Percentiles rank a stretch among this genome's conserved stretches.
Evolutionary conservation across 176 grass and related monocot genomes (phyloP).

Genomic region (Oryza coarctata): DNA sequence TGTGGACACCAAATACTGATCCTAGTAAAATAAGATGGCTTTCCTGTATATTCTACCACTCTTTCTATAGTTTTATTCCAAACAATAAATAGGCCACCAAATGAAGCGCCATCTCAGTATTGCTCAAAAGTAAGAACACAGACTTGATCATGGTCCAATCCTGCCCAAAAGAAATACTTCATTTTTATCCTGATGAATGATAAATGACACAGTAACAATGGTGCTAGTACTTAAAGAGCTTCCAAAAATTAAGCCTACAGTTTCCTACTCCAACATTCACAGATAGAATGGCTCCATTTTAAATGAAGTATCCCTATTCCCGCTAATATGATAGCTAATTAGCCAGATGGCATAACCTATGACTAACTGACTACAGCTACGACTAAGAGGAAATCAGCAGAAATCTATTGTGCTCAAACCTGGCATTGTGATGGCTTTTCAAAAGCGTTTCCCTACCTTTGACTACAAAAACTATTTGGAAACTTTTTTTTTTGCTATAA

Average conservation of each 20-base stretch:
- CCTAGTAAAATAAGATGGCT: neutral
- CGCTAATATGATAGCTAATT: neutral
- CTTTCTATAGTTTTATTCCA: neutral
- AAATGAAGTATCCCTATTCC: neutral
- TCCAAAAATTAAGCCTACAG: neutral
- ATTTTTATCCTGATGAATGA: neutral
- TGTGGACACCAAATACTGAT: neutral
- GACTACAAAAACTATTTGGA: neutral
- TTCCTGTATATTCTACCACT: neutral
- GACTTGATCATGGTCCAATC: neutral
- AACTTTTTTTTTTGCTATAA: neutral
- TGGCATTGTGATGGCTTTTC: neutral
- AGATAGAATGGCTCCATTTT: neutral
- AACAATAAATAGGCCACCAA: neutral
- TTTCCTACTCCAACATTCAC: conserved; percentile 1
- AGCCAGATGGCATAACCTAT: neutral
- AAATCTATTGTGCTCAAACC: neutral
- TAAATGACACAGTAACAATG: neutral
- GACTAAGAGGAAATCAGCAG: neutral
- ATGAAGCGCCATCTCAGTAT: neutral
- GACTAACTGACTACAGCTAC: neutral
- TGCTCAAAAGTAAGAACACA: neutral
- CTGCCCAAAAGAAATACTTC: neutral
- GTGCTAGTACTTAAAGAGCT: neutral
- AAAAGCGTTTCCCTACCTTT: neutral